A percentile compares a stretch with the other conserved stretches of the same genome.
Evolutionary conservation across 2,329 filamentous ascomycete species (phyloP).

Genomic region (Phaeophleospora eucalypticola): DNA sequence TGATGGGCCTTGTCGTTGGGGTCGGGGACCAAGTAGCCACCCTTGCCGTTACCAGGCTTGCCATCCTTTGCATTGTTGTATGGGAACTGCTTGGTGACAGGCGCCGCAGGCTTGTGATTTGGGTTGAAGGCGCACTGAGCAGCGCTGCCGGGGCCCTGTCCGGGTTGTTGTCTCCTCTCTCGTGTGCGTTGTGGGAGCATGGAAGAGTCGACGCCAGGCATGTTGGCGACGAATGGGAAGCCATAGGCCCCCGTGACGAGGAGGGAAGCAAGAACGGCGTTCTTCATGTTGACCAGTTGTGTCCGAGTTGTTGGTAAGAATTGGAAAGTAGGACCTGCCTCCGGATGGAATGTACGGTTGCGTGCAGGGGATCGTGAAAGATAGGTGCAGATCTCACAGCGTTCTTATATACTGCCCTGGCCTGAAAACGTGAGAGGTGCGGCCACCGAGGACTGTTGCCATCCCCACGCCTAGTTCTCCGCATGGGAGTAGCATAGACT

Average conservation of each 20-base stretch:
- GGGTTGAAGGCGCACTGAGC: slow-evolving; percentile 36
- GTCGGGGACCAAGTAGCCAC: slow-evolving; percentile 44
- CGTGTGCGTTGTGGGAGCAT: slow-evolving; percentile 25
- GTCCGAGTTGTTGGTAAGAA: no score
- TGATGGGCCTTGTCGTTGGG: slow-evolving; percentile 37
- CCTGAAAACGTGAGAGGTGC: no score
- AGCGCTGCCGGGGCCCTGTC: slow-evolving; percentile 25
- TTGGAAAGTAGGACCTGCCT: no score
- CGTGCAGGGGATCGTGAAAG: no score
- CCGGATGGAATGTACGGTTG: no score
- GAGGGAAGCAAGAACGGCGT: slow-evolving; percentile 20
- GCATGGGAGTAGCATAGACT: neutral
- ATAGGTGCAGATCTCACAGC: no score
- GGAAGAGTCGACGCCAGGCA: slow-evolving; percentile 36
- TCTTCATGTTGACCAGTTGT: slow-evolving; percentile 23
- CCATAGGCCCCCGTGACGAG: slow-evolving; percentile 28
- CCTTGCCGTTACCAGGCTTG: slow-evolving; percentile 37
- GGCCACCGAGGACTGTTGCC: no score
- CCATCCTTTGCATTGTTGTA: slow-evolving; percentile 45
- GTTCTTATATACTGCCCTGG: no score
- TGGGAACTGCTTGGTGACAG: slow-evolving; percentile 35
- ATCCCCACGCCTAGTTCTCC: no score
- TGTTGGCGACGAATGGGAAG: slow-evolving; percentile 38
- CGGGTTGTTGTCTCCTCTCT: slow-evolving; percentile 31
- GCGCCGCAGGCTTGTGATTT: slow-evolving; percentile 30